Base-by-base conservation (phyloP, 768 basidiomycete genomes). In the Leucosporidium yakuticum region DNA sequence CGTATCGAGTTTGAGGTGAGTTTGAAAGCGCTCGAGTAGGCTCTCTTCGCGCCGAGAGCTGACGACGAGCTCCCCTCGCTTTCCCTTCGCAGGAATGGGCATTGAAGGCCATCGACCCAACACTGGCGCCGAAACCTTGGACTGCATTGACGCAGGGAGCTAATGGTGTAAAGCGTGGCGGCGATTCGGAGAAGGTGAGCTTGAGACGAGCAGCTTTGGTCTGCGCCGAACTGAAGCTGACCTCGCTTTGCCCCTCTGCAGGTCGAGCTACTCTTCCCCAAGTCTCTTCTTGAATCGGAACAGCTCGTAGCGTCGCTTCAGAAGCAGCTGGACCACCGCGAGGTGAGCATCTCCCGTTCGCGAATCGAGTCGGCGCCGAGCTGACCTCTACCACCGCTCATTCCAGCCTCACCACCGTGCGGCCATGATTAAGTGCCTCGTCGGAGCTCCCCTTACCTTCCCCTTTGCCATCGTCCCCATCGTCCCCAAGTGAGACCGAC, bases 391-490 rank as follows among this genome's bases (percentile, higher is more conserved):
- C 39, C 14, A 5, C 6, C 34, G 34, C 12, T 12, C 39, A 12
- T 3, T 8, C 11, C 39, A 44, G 29, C 70, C 70, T 0, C 70
- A 63, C 51, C 69, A 73, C 31, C 48, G 57, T 7, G 39, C 48
- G 15, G 54, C 64, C 0, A 59, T 64, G 63, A 34, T 25, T 25
- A 59, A 57, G 36, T 77, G 32, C 27, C 58, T 36, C 59, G 39
- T 34, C 15, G 57, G 57, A n/a, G 56, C 69, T 12, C 79, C 79
- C 14, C n/a, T 78, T 53, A 78, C 78, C 4, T 73, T 63, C 34
- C 79, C 79, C 8, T 78, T 80, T 70, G 79, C 77, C 15, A 69
- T 79, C 55, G 69, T 80, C 53, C 79, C 79, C 47, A 63, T 80
- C 66, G 60, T 80, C 15, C 79, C 79, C 57, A 79, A 80, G 69